Conservation (phyloP, 2,329 filamentous ascomycete genomes). For the Colletotrichum gigasporum region DNA sequence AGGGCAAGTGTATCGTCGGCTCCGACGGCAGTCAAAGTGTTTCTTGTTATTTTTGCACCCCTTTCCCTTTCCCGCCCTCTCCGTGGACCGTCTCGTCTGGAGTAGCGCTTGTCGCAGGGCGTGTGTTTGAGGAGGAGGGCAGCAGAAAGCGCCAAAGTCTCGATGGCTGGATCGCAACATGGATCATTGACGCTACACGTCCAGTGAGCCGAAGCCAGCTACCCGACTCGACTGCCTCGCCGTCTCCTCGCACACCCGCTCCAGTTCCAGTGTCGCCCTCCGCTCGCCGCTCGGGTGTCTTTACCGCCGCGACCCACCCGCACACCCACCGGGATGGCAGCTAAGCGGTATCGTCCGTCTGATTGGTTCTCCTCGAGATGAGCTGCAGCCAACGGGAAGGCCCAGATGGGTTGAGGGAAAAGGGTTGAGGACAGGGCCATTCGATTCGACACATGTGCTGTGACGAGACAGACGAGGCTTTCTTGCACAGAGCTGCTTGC, state of each 20-base stretch:
- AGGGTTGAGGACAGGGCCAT: constrained; percentile 16
- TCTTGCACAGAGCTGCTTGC: constrained; percentile 7
- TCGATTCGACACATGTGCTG: constrained; percentile 25
- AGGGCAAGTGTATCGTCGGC: constrained; percentile 18
- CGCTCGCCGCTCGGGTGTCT: constrained; percentile 22
- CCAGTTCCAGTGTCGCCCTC: constrained; percentile 21
- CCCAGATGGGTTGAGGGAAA: constrained; percentile 1
- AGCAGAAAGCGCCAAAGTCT: constrained; percentile 8
- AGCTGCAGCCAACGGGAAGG: constrained; percentile 23
- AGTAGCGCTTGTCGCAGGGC: constrained; percentile 29
- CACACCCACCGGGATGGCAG: constrained; percentile 15
- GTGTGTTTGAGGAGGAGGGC: constrained; percentile 12
- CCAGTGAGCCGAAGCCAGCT: constrained; percentile 6
- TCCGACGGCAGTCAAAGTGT: constrained; percentile 21
- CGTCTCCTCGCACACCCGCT: constrained; percentile 11
- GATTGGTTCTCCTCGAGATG: constrained; percentile 20
- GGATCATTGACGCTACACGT: constrained; percentile 4
- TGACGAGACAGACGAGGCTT: constrained; percentile 24
- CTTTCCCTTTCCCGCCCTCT: background rate
- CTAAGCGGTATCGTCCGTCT: constrained; percentile 4
- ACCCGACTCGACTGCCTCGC: constrained; percentile 19
- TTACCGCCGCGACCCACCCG: constrained; percentile 28
- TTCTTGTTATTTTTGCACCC: background rate
- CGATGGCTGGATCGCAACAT: background rate
- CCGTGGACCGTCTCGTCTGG: background rate